Evolutionary conservation across 768 basidiomycete species (phyloP), one percentile per base, ranked within the genome.

Genomic region (Leccinum olivaceopallidum): DNA sequence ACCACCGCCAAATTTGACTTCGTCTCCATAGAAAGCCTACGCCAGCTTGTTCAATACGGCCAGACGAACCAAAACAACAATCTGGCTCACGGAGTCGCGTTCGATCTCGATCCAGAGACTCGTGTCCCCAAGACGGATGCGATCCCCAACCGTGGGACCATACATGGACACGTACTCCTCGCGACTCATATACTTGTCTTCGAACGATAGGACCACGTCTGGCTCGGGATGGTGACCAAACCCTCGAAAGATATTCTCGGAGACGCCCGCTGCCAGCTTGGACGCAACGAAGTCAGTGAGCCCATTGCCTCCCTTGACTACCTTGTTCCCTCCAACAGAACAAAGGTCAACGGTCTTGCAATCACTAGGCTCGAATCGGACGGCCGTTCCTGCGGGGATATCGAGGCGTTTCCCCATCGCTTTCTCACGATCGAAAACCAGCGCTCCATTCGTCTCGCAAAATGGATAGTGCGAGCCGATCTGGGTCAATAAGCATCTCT

Each of bases 1-100:
- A 87, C 94, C 96, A 69, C 95, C 96, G 8, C 97, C 97, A 67
- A 99, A 99, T 76, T 98, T 98, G 77, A 92, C 90, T 76, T 98
- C 96, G 60, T 98, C 96, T 2, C 96, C 97, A 70, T 97, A 96
- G 4, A 86, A 78, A 5, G 95, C 91, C 87, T 92, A 60, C 2
- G 2, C 34, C 28, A 62, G 9, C 8, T 58, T n/a, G 2, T 34
- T 34, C 0, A 13, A 26, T 39, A 57, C 16, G 26, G 55, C 6
- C 37, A 24, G 63, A 49, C 39, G 5, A 37, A 10, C 14, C 26
- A 53, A 39, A 22, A 37, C 34, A 24, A 44, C 26, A 14, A n/a
- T 30, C 8, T 51, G 53, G 59, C 69, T 55, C 64, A 90, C 90
- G 75, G 82, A 81, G 66, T 99, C 96, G 32, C 83, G 78, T 74